Conservation (phyloP, 1,284 basidiomycete species). For the Heliocybe sulcata region DNA sequence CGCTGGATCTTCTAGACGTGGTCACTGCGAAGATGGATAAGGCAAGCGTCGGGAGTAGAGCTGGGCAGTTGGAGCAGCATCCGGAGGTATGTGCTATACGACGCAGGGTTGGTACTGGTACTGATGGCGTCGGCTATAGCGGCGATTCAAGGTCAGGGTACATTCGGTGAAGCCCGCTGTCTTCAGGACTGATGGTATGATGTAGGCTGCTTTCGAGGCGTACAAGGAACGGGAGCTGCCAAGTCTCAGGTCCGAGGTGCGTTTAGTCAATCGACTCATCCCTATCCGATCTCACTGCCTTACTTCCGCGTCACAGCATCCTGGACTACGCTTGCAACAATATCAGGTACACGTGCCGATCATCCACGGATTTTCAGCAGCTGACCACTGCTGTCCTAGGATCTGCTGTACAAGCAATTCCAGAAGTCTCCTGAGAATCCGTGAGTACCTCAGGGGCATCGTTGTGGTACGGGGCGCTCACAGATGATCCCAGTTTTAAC, state of each 20-base stretch:
- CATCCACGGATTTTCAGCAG: neutral
- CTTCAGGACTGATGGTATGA: neutral
- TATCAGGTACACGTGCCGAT: slow-evolving; percentile 51
- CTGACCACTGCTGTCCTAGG: slow-evolving; percentile 29
- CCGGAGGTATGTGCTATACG: slow-evolving; percentile 67
- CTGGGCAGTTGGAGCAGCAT: slow-evolving; percentile 85
- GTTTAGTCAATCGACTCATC: slow-evolving; percentile 12
- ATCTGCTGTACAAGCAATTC: slow-evolving; percentile 75
- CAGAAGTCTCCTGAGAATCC: slow-evolving; percentile 89
- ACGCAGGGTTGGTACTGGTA: slow-evolving; percentile 9
- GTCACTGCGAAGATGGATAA: slow-evolving; percentile 93
- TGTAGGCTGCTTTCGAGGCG: slow-evolving; percentile 81
- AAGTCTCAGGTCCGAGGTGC: slow-evolving; percentile 64
- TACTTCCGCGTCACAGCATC: slow-evolving; percentile 42
- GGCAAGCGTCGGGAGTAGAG: slow-evolving; percentile 78
- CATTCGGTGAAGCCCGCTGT: slow-evolving; percentile 2
- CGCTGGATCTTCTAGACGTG: slow-evolving; percentile 83
- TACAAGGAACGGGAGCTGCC: slow-evolving; percentile 90
- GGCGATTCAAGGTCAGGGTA: slow-evolving; percentile 70
- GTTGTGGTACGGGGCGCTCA: neutral
- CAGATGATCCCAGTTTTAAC: slow-evolving; percentile 55
- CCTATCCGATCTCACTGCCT: slow-evolving; percentile 6
- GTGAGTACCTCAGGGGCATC: slow-evolving; percentile 32
- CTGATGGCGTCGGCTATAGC: slow-evolving; percentile 31
- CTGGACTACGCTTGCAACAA: slow-evolving; percentile 79